Conservation (phyloP, 768 basidiomycete species). For the Trametes maxima region DNA sequence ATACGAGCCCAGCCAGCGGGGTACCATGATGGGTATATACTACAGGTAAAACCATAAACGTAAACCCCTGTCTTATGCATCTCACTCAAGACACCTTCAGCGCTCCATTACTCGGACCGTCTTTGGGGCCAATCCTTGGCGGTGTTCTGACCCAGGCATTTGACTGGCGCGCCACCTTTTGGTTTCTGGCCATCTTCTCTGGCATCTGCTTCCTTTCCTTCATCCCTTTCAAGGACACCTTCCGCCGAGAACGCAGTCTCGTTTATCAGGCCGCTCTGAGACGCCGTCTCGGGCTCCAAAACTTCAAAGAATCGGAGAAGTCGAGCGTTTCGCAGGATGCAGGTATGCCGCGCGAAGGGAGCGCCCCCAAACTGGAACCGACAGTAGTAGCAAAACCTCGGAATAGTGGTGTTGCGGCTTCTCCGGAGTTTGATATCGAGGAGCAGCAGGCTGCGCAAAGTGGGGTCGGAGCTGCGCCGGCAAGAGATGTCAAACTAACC, state of each 20-base stretch:
- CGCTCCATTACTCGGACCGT: constrained; percentile 75
- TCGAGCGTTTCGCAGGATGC: constrained; percentile 28
- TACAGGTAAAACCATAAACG: constrained; percentile 39
- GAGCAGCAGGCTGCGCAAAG: constrained; percentile 20
- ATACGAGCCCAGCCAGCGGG: constrained; percentile 72
- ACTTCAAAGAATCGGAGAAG: constrained; percentile 26
- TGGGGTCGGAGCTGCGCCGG: not conserved
- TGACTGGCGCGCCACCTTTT: constrained; percentile 82
- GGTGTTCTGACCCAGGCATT: constrained; percentile 66
- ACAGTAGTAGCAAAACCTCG: constrained; percentile 4
- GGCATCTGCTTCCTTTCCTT: constrained; percentile 58
- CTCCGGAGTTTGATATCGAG: constrained; percentile 3
- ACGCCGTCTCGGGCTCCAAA: constrained; percentile 35
- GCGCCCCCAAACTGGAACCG: not conserved
- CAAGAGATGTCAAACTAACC: constrained; percentile 49
- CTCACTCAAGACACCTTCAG: constrained; percentile 31
- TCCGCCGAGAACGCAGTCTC: constrained; percentile 80
- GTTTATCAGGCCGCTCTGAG: constrained; percentile 71
- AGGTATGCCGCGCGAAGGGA: constrained; percentile 1
- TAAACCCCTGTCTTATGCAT: not conserved
- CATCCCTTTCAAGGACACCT: constrained; percentile 79
- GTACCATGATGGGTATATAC: constrained; percentile 78
- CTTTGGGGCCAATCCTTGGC: constrained; percentile 69
- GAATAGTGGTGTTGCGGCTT: no score
- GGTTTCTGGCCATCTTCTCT: constrained; percentile 72